Percentiles rank a stretch among this genome's conserved stretches.
Evolutionary conservation across 768 basidiomycete species (phyloP).

Genomic region (Pilatotrama ljubarskyi): DNA sequence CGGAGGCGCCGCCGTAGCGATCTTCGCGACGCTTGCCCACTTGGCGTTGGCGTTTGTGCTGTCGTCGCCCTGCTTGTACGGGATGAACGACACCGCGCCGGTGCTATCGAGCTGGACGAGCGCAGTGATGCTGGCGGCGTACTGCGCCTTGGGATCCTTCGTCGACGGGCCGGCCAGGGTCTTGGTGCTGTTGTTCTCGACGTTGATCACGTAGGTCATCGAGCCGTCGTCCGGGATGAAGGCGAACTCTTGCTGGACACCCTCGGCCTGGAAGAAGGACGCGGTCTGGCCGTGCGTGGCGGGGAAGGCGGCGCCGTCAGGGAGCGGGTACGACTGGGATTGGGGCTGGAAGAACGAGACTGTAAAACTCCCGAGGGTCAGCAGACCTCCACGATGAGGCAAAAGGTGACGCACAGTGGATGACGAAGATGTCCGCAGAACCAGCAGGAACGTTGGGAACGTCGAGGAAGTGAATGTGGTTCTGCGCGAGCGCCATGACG

Average conservation of each 20-base stretch:
- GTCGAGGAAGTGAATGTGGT: slow-evolving; percentile 83
- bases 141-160: slow-evolving; percentile 60
- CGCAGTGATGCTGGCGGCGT: slow-evolving; percentile 60
- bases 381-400: not conserved
- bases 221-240: slow-evolving; percentile 77
- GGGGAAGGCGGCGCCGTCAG: slow-evolving; percentile 57
- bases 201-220: slow-evolving; percentile 72
- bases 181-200: slow-evolving; percentile 68
- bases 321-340: slow-evolving; percentile 54
- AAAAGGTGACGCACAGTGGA: slow-evolving; percentile 67
- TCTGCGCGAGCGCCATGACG: slow-evolving; percentile 80
- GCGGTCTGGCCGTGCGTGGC: slow-evolving; percentile 65
- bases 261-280: slow-evolving; percentile 61
- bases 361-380: slow-evolving; percentile 29
- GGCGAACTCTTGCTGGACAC: slow-evolving; percentile 73
- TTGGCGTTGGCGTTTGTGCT: slow-evolving; percentile 44
- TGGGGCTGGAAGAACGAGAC: slow-evolving; percentile 80
- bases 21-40: slow-evolving; percentile 49
- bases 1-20: slow-evolving; percentile 47
- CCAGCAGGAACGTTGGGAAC: slow-evolving; percentile 69
- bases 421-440: slow-evolving; percentile 76
- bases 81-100: slow-evolving; percentile 61
- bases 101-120: slow-evolving; percentile 68
- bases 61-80: slow-evolving; percentile 50
- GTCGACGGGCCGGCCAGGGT: slow-evolving; percentile 56